Evolutionary conservation across 83 land plant genomes (phyloP).

Genomic region (Diphasiastrum complanatum): DNA sequence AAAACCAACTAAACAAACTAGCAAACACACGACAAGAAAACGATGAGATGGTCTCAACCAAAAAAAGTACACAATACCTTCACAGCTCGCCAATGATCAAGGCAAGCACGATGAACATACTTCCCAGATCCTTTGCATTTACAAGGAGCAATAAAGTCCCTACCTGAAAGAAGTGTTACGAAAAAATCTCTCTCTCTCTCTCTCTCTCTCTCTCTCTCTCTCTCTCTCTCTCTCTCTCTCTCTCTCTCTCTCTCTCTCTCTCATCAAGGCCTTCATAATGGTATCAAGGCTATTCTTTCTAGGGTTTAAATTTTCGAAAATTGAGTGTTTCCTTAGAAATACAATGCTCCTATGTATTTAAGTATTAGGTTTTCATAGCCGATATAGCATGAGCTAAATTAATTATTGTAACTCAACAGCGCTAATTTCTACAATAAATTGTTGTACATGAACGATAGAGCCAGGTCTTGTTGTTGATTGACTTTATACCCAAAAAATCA

Average conservation of each 20-base stretch:
- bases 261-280: too few species aligned
- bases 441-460: too few species aligned
- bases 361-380: too few species aligned
- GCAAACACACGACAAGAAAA: constrained; percentile 6
- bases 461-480: too few species aligned
- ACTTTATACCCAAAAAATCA: too few species aligned
- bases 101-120: constrained; percentile 87
- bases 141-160: constrained; percentile 97
- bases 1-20: neutral
- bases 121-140: constrained; percentile 93
- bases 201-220: constrained; percentile 15
- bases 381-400: too few species aligned
- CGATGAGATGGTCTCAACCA: too few species aligned
- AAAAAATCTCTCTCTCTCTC: too few species aligned
- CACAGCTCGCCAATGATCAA: constrained; percentile 92
- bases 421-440: too few species aligned
- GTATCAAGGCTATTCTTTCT: too few species aligned
- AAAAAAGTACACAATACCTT: constrained; percentile 45
- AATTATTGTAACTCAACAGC: too few species aligned
- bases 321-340: neutral
- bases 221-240: constrained; percentile 2
- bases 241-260: neutral
- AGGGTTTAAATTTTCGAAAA: neutral
- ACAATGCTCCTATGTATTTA: too few species aligned
- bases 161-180: constrained; percentile 47